Evolutionary conservation across 2,329 filamentous ascomycete species (phyloP).

Genomic region (Curvularia sp.): DNA sequence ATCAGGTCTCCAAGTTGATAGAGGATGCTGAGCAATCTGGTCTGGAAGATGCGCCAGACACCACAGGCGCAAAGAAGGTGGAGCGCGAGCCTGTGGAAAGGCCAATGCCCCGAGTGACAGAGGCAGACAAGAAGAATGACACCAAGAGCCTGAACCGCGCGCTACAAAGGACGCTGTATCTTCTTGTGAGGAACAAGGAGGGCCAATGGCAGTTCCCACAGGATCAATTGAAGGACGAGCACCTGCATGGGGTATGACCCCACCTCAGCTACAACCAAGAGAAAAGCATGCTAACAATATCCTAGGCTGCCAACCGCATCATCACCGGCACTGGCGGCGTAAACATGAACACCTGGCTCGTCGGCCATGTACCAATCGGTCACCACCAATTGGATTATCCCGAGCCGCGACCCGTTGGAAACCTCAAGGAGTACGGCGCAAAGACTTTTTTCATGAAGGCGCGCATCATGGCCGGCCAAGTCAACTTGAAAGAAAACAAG

Average conservation of each 20-base stretch:
- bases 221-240: slow-evolving; percentile 74
- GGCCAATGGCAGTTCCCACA: slow-evolving; percentile 84
- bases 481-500: slow-evolving; percentile 74
- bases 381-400: slow-evolving; percentile 70
- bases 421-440: slow-evolving; percentile 63
- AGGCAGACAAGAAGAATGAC: slow-evolving; percentile 80
- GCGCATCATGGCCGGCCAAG: slow-evolving; percentile 96
- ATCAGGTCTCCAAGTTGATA: slow-evolving; percentile 72
- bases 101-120: slow-evolving; percentile 73
- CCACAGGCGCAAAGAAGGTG: slow-evolving; percentile 37
- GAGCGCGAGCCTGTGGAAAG: slow-evolving; percentile 72
- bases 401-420: slow-evolving; percentile 31
- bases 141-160: slow-evolving; percentile 77
- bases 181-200: slow-evolving; percentile 77
- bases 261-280: not conserved
- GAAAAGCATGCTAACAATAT: slow-evolving; percentile 22
- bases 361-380: slow-evolving; percentile 87
- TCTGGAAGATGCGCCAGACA: slow-evolving; percentile 49
- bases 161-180: slow-evolving; percentile 82
- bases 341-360: slow-evolving; percentile 99
- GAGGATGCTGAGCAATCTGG: slow-evolving; percentile 72
- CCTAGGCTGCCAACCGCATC: slow-evolving; percentile 80
- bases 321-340: slow-evolving; percentile 78
- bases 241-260: slow-evolving; percentile 76
- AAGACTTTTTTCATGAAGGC: slow-evolving; percentile 97